phyloP scores from a whole-genome alignment of 139 green algal species.

The Volvox reticuliferus region DNA sequence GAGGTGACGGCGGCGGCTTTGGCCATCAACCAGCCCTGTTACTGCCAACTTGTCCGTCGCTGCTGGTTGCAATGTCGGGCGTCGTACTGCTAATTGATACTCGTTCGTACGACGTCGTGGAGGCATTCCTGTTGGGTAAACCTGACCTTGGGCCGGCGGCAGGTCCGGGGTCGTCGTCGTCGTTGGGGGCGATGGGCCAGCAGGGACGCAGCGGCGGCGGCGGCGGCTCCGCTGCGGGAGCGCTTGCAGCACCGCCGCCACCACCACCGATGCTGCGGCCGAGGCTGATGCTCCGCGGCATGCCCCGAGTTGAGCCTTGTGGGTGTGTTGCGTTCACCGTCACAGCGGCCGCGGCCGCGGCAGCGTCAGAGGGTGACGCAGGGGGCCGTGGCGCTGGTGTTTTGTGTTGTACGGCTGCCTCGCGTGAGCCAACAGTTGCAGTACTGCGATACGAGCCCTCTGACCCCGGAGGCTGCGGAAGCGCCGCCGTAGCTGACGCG shows the following conservation, averaged over 20 bases:
- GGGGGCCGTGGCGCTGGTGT: background rate
- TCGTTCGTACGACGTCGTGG: constrained; percentile 40
- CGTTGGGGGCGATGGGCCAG: background rate
- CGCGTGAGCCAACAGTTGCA: constrained; percentile 9
- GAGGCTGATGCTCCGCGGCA: constrained; percentile 17
- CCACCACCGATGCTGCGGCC: constrained; percentile 18
- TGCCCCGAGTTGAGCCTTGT: constrained; percentile 1
- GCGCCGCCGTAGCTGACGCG: background rate
- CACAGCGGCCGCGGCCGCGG: too few species aligned
- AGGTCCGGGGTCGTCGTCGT: background rate
- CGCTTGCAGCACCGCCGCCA: constrained; percentile 24
- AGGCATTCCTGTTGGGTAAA: constrained; percentile 31
- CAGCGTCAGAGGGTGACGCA: background rate
- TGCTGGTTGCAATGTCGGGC: constrained; percentile 23
- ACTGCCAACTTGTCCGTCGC: background rate
- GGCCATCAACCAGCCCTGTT: background rate
- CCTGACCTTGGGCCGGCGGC: background rate
- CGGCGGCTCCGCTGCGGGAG: background rate
- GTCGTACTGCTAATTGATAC: constrained; percentile 44
- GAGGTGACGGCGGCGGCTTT: background rate
- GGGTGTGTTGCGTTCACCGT: constrained; percentile 6
- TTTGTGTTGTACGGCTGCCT: constrained; percentile 14
- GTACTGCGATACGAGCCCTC: background rate
- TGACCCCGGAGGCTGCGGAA: background rate
- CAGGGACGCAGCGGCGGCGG: background rate